Percentiles rank a stretch among this genome's conserved stretches.
These are phyloP conservation scores for Helianthus annuus DNA, from an alignment of 129 eudicot genomes.

Conservation along the genomic window HanXRQr2.0-SUNRISE NC_035447.2:107286645-107287144, in stretches of 20 bases:
- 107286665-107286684: not conserved
- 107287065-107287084: no score
- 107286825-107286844: not conserved
- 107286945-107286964: not conserved
- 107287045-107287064: no score
- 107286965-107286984: not conserved
- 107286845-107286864: not conserved
- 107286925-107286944: not conserved
- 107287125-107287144: no score
- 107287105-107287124: no score
- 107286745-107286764: no score
- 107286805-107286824: no score
- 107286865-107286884: not conserved
- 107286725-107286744: no score
- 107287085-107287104: no score
- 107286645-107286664: not conserved
- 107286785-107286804: no score
- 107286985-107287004: not conserved
- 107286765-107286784: no score
- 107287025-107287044: no score
- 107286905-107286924: not conserved
- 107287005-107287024: no score
- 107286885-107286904: constrained; percentile 4
- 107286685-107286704: not conserved
- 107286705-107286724: not conserved